These are phyloP conservation scores for Saccharomyces hybrid DNA, from an alignment of 1,139 yeast species.

Conservation along the genomic window DNA sequence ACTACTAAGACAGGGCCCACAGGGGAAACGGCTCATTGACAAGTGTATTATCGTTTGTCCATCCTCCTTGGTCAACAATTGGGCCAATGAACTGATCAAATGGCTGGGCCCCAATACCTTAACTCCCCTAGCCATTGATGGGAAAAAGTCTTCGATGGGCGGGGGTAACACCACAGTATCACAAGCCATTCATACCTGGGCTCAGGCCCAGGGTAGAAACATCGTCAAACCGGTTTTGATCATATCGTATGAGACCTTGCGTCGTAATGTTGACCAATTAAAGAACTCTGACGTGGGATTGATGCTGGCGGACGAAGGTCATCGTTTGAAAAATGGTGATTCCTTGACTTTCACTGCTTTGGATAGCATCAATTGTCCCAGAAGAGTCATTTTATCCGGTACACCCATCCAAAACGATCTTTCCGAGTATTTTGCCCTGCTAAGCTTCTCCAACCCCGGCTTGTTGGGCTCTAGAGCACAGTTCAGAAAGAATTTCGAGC, in stretches of 20 bases:
- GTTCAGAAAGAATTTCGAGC: conserved; percentile 78
- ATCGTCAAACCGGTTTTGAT: conserved; percentile 90
- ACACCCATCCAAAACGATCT: conserved; percentile 97
- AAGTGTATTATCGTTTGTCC: conserved; percentile 96
- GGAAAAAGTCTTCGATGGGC: conserved; percentile 42
- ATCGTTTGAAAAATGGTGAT: conserved; percentile 88
- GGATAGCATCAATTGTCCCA: conserved; percentile 69
- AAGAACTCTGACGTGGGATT: conserved; percentile 80
- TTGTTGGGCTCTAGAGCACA: conserved; percentile 77
- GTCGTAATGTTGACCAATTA: conserved; percentile 76
- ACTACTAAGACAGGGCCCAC: conserved; percentile 77
- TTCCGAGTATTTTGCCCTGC: conserved; percentile 85
- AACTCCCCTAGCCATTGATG: conserved; percentile 88
- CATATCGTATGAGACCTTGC: conserved; percentile 88
- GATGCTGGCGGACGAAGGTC: conserved; percentile 94
- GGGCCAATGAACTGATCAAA: conserved; percentile 95
- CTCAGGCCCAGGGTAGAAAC: conserved; percentile 78
- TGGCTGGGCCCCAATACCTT: conserved; percentile 93
- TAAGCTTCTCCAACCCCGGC: conserved; percentile 94
- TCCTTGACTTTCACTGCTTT: conserved; percentile 87
- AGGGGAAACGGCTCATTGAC: conserved; percentile 76
- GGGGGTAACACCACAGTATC: conserved; percentile 46
- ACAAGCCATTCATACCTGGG: conserved; percentile 74
- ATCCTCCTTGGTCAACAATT: conserved; percentile 83
- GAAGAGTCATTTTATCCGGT: conserved; percentile 91